phyloP scores from a whole-genome alignment of 441 rosid genomes.

The Eruca vesicaria region DNA sequence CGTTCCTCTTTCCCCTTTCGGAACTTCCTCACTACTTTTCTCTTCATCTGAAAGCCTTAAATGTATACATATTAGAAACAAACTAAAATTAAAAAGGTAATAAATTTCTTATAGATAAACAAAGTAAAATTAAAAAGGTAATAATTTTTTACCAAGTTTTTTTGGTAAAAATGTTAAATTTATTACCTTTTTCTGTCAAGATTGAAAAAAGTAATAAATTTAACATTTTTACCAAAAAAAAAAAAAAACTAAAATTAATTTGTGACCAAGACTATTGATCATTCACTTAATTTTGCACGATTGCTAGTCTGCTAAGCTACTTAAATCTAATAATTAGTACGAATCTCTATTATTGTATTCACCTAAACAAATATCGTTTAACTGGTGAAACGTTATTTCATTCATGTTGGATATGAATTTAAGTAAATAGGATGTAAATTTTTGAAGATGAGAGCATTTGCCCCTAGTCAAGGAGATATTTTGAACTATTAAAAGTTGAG shows the following conservation, averaged over 20 bases:
- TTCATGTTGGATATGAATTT: background rate
- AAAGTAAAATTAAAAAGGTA: too few relatives aligned
- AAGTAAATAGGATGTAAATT: background rate
- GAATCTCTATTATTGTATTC: background rate
- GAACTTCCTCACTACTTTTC: slow-evolving; percentile 3
- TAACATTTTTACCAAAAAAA: too few relatives aligned
- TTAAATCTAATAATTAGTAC: background rate
- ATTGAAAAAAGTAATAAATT: too few relatives aligned
- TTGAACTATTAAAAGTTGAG: background rate
- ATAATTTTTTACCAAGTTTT: too few relatives aligned
- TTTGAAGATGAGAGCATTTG: background rate
- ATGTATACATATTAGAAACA: background rate
- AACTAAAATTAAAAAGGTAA: background rate
- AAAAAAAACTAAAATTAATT: background rate
- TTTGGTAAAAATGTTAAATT: too few relatives aligned
- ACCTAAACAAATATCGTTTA: background rate
- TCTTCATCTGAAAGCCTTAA: slow-evolving; percentile 18
- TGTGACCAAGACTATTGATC: background rate
- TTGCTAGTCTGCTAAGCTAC: background rate
- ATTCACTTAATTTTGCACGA: background rate
- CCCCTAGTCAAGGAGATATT: background rate
- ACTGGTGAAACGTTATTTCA: background rate
- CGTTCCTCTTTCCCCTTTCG: background rate
- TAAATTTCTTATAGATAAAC: too few relatives aligned
- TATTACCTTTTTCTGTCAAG: too few relatives aligned